phyloP scores from a whole-genome alignment of 2,329 filamentous ascomycete genomes.

The Penicillium sp. region DNA sequence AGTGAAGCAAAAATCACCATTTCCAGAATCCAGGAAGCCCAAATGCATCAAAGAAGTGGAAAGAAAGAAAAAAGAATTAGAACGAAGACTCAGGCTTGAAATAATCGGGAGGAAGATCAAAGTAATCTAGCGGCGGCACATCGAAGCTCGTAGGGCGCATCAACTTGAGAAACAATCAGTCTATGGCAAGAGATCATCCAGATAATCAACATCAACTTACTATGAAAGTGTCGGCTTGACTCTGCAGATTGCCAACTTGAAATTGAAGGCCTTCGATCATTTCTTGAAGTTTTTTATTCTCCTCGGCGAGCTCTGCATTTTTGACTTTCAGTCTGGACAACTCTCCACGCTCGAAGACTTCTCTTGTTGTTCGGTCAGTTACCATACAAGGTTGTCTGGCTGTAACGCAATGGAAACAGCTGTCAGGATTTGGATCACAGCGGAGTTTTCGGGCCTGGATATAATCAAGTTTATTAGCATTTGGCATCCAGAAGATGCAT shows the following conservation, averaged over 20 bases:
- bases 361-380: conserved; percentile 23
- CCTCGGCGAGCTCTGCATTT: conserved; percentile 9
- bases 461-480: neutral
- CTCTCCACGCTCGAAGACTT: conserved; percentile 20
- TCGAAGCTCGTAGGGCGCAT: too few species aligned
- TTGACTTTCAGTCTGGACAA: conserved; percentile 6
- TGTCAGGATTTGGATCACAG: neutral
- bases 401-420: conserved; percentile 4
- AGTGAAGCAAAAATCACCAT: too few species aligned
- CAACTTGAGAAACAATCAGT: too few species aligned
- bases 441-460: neutral
- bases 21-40: too few species aligned
- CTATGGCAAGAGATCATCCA: too few species aligned
- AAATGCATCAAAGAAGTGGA: too few species aligned
- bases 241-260: neutral
- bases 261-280: neutral
- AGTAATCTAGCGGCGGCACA: too few species aligned
- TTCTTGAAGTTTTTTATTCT: conserved; percentile 5
- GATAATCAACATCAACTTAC: too few species aligned
- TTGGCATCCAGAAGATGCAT: neutral
- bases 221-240: too few species aligned
- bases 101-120: too few species aligned
- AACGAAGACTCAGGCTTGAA: too few species aligned
- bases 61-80: too few species aligned
- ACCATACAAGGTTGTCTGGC: conserved; percentile 14